Percentiles rank a stretch among this genome's conserved stretches.
phyloP scores from a whole-genome alignment of 2,329 filamentous ascomycete genomes.

The Penicillium sp. region DNA sequence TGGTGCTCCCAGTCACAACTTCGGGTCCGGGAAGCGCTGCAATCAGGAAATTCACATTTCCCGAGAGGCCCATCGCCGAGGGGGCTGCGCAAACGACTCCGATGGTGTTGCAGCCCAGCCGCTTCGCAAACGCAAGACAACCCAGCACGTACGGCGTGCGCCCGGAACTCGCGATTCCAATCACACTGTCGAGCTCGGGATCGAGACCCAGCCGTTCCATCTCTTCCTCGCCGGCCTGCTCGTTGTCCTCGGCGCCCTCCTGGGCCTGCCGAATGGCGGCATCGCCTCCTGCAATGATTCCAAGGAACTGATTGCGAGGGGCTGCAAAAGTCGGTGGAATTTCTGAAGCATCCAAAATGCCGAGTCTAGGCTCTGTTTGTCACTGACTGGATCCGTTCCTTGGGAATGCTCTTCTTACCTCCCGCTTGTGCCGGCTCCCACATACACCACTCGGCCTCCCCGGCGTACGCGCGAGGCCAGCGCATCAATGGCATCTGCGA shows the following conservation, averaged over 20 bases:
- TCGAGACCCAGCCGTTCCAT: conserved; percentile 30
- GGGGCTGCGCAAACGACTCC: conserved; percentile 41
- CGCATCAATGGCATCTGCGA: conserved; percentile 36
- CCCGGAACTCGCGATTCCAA: conserved; percentile 46
- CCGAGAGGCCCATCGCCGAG: conserved; percentile 31
- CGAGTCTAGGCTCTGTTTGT: conserved; percentile 29
- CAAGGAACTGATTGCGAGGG: conserved; percentile 40
- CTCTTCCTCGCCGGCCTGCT: conserved; percentile 30
- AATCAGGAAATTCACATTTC: conserved; percentile 35
- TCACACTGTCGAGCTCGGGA: conserved; percentile 36
- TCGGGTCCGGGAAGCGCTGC: conserved; percentile 44
- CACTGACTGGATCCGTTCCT: background rate
- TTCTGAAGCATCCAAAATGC: conserved; percentile 44
- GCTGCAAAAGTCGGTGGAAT: conserved; percentile 45
- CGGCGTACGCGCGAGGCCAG: conserved; percentile 30
- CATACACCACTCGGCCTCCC: conserved; percentile 39
- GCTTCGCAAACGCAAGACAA: conserved; percentile 37
- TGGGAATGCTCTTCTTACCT: conserved; percentile 26
- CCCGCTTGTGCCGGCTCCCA: conserved; percentile 48
- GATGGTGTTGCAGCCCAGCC: conserved; percentile 37
- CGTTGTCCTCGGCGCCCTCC: conserved; percentile 45
- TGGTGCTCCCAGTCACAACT: conserved; percentile 47
- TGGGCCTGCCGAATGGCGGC: conserved; percentile 41
- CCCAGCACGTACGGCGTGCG: conserved; percentile 46
- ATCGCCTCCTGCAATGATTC: conserved; percentile 45